Evolutionary conservation across 2,329 filamentous ascomycete genomes (phyloP), one percentile per base, ranked within the genome.

Genomic region (Trichoderma brevicompactum): DNA sequence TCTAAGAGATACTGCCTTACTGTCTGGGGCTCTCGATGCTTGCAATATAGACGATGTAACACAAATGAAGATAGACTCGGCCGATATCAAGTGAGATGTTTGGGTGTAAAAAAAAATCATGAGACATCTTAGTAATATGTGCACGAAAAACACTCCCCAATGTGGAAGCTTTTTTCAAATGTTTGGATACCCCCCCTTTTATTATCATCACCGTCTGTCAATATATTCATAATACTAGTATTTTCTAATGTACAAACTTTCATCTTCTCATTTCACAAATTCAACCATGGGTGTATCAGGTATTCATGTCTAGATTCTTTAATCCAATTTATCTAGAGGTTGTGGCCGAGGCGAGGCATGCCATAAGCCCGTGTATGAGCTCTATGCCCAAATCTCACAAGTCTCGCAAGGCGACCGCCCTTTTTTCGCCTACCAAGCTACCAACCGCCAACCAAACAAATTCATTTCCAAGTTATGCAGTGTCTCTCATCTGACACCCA

Each of bases 401-500:
- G 48, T 43, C 53, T 19, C 43, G 34, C 34, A 32, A 43, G 28
- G 54, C 56, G 54, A 49, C 34, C 44, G 56, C 28, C 15, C 10
- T 50, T 59, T 49, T 49, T 5, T 23, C 38, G 28, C 36, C 38
- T 53, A 17, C 23, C 34, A 32, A 32, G 62, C 62, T 44, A 60
- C 53, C 52, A 50, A 48, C 40, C 15, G 61, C 62, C 23, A 43
- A 23, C 53, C 41, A 61, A 63, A 49, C 55, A 61, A 50, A 56
- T 48, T 49, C 40, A 32, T 64, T 59, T 49, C 62, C 43, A 55
- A 53, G 36, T 44, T 38, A 63, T 68, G 67, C 66, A 62, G 65
- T 67, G 66, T 69, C 61, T 68, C 70, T 71, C 71, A 66, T 72
- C 70, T 67, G 65, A 28, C 70, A 66, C 68, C 69, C 65, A 68